Evolutionary conservation across 2,329 filamentous ascomycete species (phyloP).

Genomic region (Aspergillus bombycis): DNA sequence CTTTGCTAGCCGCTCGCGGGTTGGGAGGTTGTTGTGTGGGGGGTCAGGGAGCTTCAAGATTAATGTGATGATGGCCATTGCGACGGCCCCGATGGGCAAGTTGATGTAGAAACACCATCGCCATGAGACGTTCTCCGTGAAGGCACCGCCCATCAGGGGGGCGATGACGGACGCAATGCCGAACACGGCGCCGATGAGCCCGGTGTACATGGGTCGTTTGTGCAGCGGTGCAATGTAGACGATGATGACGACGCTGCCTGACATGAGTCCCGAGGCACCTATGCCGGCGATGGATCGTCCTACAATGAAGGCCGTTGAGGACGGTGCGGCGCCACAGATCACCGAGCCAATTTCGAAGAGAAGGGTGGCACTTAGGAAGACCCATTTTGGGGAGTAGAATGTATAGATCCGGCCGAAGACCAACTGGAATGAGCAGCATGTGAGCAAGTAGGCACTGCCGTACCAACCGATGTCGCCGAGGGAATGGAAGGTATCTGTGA

Average conservation of each 20-base stretch:
- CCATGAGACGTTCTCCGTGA: constrained; percentile 32
- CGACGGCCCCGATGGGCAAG: constrained; percentile 14
- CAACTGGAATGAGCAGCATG: constrained; percentile 38
- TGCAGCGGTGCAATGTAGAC: constrained; percentile 51
- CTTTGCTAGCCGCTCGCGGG: background rate
- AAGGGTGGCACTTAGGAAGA: constrained; percentile 36
- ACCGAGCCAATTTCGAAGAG: constrained; percentile 45
- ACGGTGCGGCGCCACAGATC: constrained; percentile 40
- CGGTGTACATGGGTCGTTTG: constrained; percentile 50
- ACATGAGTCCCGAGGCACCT: constrained; percentile 39
- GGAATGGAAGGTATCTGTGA: constrained; percentile 21
- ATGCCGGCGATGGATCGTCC: constrained; percentile 42
- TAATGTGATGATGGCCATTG: constrained; percentile 1
- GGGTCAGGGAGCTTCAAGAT: background rate
- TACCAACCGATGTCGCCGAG: constrained; percentile 17
- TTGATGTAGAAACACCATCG: constrained; percentile 24
- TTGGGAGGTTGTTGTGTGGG: background rate
- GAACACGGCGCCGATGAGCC: constrained; percentile 58
- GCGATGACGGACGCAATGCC: constrained; percentile 54
- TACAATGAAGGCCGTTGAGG: constrained; percentile 36
- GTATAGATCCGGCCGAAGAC: constrained; percentile 41
- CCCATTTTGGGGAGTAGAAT: constrained; percentile 39
- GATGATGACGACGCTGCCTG: constrained; percentile 20
- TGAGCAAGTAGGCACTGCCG: constrained; percentile 14
- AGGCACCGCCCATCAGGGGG: constrained; percentile 48